phyloP scores from a whole-genome alignment of 768 basidiomycete species.

The Boletus sensibilis region DNA sequence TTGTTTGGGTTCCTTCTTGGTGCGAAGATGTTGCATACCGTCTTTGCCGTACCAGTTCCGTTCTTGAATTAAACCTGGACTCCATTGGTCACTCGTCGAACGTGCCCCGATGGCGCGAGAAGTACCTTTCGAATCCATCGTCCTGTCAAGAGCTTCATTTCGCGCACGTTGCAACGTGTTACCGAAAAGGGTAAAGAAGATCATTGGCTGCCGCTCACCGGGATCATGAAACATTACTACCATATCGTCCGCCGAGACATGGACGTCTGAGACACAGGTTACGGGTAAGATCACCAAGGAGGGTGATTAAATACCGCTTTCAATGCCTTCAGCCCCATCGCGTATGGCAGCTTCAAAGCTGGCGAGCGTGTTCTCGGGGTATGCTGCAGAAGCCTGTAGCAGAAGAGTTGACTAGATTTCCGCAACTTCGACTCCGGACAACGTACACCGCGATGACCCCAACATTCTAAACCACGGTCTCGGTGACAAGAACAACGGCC shows the following conservation, averaged over 20 bases:
- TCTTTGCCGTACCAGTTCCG: constrained; percentile 66
- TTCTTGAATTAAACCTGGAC: constrained; percentile 63
- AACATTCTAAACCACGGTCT: constrained; percentile 57
- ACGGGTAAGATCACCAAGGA: constrained; percentile 41
- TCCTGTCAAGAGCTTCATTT: constrained; percentile 62
- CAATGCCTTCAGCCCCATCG: constrained; percentile 95
- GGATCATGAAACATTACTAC: constrained; percentile 98
- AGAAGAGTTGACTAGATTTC: constrained; percentile 16
- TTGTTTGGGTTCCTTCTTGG: constrained; percentile 77
- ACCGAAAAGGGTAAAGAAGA: constrained; percentile 23
- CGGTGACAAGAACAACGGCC: neutral
- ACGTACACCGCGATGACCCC: constrained; percentile 69
- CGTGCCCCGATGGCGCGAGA: constrained; percentile 17
- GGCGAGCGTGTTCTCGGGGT: constrained; percentile 92
- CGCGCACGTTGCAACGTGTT: constrained; percentile 25
- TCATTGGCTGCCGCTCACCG: constrained; percentile 41
- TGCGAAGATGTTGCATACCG: constrained; percentile 79
- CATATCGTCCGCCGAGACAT: constrained; percentile 83
- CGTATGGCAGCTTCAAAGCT: constrained; percentile 94
- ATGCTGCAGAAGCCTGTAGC: constrained; percentile 76
- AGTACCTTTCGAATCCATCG: constrained; percentile 73
- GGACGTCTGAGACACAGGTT: constrained; percentile 80
- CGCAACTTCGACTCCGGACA: constrained; percentile 31
- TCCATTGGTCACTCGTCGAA: constrained; percentile 24
- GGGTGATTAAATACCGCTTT: constrained; percentile 78